phyloP scores from a whole-genome alignment of 106 monocot genomes.

The Acanthochlamys bracteata region DNA sequence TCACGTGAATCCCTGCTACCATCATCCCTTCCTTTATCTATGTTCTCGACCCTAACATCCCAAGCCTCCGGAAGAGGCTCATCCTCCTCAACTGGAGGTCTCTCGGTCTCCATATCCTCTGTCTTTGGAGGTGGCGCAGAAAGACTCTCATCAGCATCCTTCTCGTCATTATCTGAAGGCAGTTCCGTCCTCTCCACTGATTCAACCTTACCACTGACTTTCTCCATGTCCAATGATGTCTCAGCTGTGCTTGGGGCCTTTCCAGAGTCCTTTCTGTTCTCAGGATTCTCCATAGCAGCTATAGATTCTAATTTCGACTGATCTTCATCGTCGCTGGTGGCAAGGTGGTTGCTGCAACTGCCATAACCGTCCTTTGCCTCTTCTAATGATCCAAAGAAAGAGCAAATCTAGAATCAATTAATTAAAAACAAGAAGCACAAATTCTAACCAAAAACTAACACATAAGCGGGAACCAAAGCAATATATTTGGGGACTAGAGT shows the following conservation, averaged over 20 bases:
- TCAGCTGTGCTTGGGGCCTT: neutral
- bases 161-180: neutral
- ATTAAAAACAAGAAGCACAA: neutral
- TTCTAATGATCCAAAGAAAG: neutral
- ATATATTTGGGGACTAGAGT: too few relatives aligned
- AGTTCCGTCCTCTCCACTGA: neutral
- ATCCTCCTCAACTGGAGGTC: neutral
- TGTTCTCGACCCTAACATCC: neutral
- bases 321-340: neutral
- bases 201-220: neutral
- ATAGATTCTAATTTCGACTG: neutral
- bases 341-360: neutral
- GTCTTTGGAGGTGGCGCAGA: neutral
- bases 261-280: neutral
- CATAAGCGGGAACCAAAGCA: too few relatives aligned
- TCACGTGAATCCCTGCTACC: neutral
- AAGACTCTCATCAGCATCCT: neutral
- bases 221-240: neutral
- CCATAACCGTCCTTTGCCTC: neutral
- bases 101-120: neutral
- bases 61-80: neutral
- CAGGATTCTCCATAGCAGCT: neutral
- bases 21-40: neutral
- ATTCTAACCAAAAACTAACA: neutral
- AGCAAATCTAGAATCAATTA: neutral